phyloP scores from a whole-genome alignment of 495 filamentous ascomycete genomes.

The Neurospora intermedia region DNA sequence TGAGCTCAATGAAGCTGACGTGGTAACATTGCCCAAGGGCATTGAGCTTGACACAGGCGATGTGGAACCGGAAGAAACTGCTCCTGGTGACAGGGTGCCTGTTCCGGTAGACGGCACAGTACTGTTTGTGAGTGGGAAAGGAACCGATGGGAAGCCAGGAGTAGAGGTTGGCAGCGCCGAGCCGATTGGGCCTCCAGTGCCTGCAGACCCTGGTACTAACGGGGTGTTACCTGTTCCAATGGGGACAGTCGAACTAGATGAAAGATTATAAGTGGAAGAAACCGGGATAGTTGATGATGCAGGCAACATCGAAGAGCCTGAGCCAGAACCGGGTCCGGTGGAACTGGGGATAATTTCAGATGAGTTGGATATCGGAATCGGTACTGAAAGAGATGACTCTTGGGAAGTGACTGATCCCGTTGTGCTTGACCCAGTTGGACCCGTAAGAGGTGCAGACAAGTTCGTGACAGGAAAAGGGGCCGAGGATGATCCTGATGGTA shows the following conservation, averaged over 20 bases:
- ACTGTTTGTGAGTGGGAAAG: constrained; percentile 9
- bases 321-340: not conserved
- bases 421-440: not conserved
- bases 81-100: constrained; percentile 6
- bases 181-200: not conserved
- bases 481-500: not conserved
- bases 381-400: not conserved
- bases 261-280: not conserved
- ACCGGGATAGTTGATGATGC: not conserved
- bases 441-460: constrained; percentile 3
- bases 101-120: not conserved
- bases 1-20: not conserved
- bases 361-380: not conserved
- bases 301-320: not conserved
- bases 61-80: not conserved
- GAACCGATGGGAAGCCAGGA: not conserved
- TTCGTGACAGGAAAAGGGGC: constrained; percentile 13
- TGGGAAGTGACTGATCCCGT: not conserved
- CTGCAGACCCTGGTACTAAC: not conserved
- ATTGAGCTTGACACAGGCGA: not conserved
- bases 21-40: not conserved
- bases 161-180: not conserved
- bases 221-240: not conserved
- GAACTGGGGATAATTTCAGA: not conserved
- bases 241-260: not conserved